These are phyloP conservation scores for Lablab purpureus DNA, from an alignment of 306 rosid species.

Conservation along the genomic window DNA sequence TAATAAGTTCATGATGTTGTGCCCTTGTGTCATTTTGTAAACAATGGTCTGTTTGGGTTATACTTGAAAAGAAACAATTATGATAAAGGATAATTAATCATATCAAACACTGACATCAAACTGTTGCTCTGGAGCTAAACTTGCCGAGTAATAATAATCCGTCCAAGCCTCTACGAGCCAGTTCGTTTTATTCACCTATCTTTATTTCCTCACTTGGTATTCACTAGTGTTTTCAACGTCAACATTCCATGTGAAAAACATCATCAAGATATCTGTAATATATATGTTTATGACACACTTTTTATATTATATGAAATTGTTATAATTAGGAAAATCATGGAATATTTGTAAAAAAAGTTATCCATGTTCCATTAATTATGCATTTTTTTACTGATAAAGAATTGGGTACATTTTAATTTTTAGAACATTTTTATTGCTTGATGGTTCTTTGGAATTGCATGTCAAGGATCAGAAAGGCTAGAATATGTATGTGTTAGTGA, in stretches of 20 bases:
- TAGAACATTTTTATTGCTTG: slow-evolving; percentile 16
- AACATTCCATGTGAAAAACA: neutral
- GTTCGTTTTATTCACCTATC: neutral
- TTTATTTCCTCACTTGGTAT: neutral
- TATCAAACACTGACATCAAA: neutral
- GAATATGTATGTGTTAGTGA: slow-evolving; percentile 29
- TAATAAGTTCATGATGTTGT: neutral
- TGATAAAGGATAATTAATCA: slow-evolving; percentile 9
- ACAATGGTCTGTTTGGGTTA: neutral
- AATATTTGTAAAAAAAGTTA: slow-evolving; percentile 18
- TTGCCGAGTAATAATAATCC: neutral
- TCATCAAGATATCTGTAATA: neutral
- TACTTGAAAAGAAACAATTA: neutral
- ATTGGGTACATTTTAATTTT: slow-evolving; percentile 5
- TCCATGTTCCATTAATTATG: neutral
- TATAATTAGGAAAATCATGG: slow-evolving; percentile 19
- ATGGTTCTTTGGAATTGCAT: slow-evolving; percentile 31
- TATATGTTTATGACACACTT: slow-evolving; percentile 25
- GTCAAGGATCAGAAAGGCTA: slow-evolving; percentile 26
- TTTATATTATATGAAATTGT: slow-evolving; percentile 26
- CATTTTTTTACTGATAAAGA: slow-evolving; percentile 14
- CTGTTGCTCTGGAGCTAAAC: slow-evolving; percentile 26
- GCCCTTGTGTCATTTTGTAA: slow-evolving; percentile 6
- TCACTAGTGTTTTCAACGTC: slow-evolving; percentile 21
- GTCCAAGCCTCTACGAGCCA: neutral